Evolutionary conservation across 2,329 filamentous ascomycete species (phyloP), one percentile per base, ranked within the genome.

Genomic region (Grosmannia clavigera): DNA sequence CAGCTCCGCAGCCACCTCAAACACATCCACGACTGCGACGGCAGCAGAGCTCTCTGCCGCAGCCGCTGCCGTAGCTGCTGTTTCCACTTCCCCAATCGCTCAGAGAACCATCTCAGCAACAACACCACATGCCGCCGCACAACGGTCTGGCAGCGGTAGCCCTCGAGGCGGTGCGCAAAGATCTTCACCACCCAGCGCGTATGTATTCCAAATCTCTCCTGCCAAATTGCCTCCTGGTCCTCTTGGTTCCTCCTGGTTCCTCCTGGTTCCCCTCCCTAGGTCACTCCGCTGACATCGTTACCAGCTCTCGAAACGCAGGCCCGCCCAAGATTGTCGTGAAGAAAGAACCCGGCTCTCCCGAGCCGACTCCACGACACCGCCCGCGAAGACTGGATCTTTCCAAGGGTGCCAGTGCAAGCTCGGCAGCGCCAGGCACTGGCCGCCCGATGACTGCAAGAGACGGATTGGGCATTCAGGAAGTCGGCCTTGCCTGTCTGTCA

Each of bases 311-410:
- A 74, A 78, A 74, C 77, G 80, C 71, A 73, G 75, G 71, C 71
- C 78, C 75, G 33, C 88, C 89, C 50, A 92, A 90, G 75, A 95
- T 96, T 64, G 81, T 95, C 65, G 92, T 99, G 62, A 97, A 97
- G 79, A 96, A 96, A 74, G 94, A 99, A 73, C 92, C 92, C 40
- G 83, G 87, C 51, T 96, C 92, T 55, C 92, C 92, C 59, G 87
- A 87, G 64, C 83, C 94, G 68, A 79, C 84, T 62, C 82, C 87
- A 59, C 82, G 88, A 58, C 89, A 90, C 68, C 82, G 89, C 61
- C 89, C 89, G 16, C 82, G 87, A 68, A 86, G 84, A 69, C 80
- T 95, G 61, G 88, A 94, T 71, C 80, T 95, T 38, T 89, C 88
- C 64, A 86, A 85, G 70, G 81, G 81, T 66, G 75, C 74, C 1